These are phyloP conservation scores for Pseudozyma flocculosa DNA, from an alignment of 1,284 basidiomycete genomes.

Conservation along the genomic window DNA sequence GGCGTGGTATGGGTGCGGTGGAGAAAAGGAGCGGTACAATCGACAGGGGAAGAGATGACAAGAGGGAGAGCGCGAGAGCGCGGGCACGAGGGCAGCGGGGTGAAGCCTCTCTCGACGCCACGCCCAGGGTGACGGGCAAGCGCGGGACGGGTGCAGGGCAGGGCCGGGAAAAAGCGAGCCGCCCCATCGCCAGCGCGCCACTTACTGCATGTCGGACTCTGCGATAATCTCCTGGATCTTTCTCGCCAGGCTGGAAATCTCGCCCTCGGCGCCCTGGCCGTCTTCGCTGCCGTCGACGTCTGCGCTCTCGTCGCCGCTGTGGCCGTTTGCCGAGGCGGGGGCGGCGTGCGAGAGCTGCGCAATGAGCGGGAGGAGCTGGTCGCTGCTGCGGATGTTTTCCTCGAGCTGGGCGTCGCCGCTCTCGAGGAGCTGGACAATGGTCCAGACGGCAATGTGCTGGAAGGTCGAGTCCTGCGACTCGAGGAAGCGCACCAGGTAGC, in stretches of 20 bases:
- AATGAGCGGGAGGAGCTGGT: conserved; percentile 51
- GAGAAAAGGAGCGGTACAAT: too few species aligned
- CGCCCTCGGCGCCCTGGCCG: conserved; percentile 46
- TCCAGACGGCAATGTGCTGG: conserved; percentile 95
- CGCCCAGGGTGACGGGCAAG: too few species aligned
- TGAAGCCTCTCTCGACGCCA: too few species aligned
- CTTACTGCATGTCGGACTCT: conserved; percentile 27
- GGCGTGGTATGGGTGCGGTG: too few species aligned
- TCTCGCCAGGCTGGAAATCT: conserved; percentile 49
- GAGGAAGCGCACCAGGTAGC: conserved; percentile 91
- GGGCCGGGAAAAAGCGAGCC: too few species aligned
- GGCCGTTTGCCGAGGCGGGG: conserved; percentile 9
- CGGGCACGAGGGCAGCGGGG: too few species aligned
- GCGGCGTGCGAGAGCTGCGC: conserved; percentile 34
- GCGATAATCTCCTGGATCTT: conserved; percentile 54
- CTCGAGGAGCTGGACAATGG: conserved; percentile 93
- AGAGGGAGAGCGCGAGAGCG: too few species aligned
- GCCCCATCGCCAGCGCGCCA: too few species aligned
- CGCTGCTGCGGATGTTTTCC: conserved; percentile 52
- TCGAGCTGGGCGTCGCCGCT: conserved; percentile 69
- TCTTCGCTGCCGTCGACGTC: conserved; percentile 34
- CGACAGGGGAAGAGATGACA: too few species aligned
- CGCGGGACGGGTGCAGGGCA: too few species aligned
- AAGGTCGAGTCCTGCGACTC: conserved; percentile 95
- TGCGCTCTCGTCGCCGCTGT: conserved; percentile 36